Conservation (phyloP, 129 eudicot genomes). For the Flaveria ramosissima region DNA sequence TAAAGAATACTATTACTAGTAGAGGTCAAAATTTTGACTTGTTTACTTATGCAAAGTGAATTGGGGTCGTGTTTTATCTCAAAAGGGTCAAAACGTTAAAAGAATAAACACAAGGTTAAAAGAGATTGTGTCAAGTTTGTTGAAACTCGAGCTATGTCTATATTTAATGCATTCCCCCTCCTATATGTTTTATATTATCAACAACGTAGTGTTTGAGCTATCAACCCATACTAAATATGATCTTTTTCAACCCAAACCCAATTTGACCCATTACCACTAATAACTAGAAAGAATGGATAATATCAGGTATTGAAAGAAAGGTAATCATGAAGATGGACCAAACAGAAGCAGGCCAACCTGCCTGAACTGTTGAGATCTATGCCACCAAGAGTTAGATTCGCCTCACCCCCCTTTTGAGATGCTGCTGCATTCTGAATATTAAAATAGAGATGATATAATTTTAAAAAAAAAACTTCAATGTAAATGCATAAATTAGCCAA, state of each 20-base stretch:
- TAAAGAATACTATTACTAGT: background rate
- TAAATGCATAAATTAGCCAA: too few species aligned
- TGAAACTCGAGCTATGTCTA: background rate
- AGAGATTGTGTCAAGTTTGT: background rate
- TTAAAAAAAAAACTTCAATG: background rate
- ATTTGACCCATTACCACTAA: background rate
- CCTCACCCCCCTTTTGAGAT: slow-evolving; percentile 78
- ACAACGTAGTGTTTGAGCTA: background rate
- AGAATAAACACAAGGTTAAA: background rate
- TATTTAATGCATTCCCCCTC: background rate
- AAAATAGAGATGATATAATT: background rate
- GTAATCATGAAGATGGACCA: slow-evolving; percentile 8
- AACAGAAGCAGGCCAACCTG: slow-evolving; percentile 62
- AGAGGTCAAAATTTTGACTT: background rate
- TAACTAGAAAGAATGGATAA: background rate
- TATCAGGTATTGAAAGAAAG: background rate
- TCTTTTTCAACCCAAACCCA: background rate
- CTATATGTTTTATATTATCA: background rate
- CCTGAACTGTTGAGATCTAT: slow-evolving; percentile 99
- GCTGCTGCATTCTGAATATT: slow-evolving; percentile 63
- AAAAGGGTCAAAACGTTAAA: background rate
- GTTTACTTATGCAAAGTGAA: background rate
- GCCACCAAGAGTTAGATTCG: slow-evolving; percentile 95
- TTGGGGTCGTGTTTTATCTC: background rate
- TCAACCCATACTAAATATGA: background rate